These are phyloP conservation scores for Oryza punctata DNA, from an alignment of 176 grass and related monocot genomes.

Conservation along the genomic window DNA sequence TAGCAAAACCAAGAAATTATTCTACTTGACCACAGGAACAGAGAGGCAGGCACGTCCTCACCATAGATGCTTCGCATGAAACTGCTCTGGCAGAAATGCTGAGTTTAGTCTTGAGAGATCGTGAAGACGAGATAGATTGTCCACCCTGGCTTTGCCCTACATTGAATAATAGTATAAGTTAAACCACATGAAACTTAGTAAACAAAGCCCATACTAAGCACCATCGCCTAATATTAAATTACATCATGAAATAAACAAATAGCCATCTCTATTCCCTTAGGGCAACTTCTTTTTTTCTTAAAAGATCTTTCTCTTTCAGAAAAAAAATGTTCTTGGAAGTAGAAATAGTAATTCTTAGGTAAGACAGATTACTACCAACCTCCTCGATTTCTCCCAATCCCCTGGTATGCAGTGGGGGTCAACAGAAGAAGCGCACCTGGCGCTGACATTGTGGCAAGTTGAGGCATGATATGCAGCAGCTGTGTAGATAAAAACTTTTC, in stretches of 20 bases:
- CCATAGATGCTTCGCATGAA: constrained; percentile 29
- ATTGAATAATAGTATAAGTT: constrained; percentile 8
- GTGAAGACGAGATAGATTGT: not conserved
- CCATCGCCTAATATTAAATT: constrained; percentile 1
- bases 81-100: constrained; percentile 18
- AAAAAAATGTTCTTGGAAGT: not conserved
- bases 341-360: not conserved
- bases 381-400: not conserved
- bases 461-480: constrained; percentile 1
- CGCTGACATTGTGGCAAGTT: constrained; percentile 21
- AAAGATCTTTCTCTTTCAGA: no score
- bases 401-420: not conserved
- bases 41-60: not conserved
- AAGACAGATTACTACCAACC: constrained; percentile 21
- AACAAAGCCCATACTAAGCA: not conserved
- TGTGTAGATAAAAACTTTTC: not conserved
- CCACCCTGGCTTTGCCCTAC: constrained; percentile 19
- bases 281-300: not conserved
- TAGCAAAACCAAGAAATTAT: not conserved
- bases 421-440: constrained; percentile 22
- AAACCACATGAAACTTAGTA: not conserved
- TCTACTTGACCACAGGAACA: not conserved
- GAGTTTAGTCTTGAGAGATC: not conserved
- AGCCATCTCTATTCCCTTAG: not conserved
- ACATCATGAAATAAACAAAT: not conserved